These are phyloP conservation scores for Didymellaceae sp. DNA, from an alignment of 2,329 filamentous ascomycete genomes.

Conservation along the genomic window DNA sequence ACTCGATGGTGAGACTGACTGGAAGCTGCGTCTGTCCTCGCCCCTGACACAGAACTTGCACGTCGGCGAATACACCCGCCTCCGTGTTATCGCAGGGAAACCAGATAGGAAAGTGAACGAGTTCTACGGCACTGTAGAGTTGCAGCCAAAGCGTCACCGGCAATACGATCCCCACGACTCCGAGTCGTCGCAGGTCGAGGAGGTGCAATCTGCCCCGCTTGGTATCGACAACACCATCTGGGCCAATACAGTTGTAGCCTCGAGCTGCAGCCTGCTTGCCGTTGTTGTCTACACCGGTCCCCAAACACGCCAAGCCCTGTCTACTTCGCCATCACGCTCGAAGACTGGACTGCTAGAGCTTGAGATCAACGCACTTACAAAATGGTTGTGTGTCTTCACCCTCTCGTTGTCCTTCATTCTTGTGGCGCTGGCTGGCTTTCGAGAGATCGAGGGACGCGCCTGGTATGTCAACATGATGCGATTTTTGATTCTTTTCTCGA, in stretches of 20 bases:
- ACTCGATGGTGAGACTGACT: conserved; percentile 96
- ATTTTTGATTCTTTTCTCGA: conserved; percentile 98
- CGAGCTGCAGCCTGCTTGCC: conserved; percentile 85
- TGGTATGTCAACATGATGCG: conserved; percentile 99
- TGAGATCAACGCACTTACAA: conserved; percentile 96
- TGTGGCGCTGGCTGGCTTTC: conserved; percentile 85
- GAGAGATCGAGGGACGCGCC: conserved; percentile 65
- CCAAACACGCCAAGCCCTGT: conserved; percentile 91
- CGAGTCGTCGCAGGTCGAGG: conserved; percentile 25
- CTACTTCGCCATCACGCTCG: conserved; percentile 87
- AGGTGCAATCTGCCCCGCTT: conserved; percentile 70
- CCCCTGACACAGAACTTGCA: conserved; percentile 81
- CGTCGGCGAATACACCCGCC: conserved; percentile 69
- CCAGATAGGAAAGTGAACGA: conserved; percentile 95
- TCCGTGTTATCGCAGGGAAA: conserved; percentile 80
- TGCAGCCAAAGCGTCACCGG: conserved; percentile 63
- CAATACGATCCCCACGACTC: conserved; percentile 54
- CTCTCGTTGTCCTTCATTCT: conserved; percentile 84
- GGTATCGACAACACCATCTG: conserved; percentile 98
- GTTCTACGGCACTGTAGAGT: conserved; percentile 86
- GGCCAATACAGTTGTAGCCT: conserved; percentile 97
- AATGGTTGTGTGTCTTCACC: conserved; percentile 91
- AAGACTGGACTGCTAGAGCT: conserved; percentile 93
- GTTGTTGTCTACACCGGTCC: conserved; percentile 94
- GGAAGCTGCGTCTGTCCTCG: conserved; percentile 92